Evolutionary conservation across 495 filamentous ascomycete genomes (phyloP).

Genomic region (Coniosporium apollinis): DNA sequence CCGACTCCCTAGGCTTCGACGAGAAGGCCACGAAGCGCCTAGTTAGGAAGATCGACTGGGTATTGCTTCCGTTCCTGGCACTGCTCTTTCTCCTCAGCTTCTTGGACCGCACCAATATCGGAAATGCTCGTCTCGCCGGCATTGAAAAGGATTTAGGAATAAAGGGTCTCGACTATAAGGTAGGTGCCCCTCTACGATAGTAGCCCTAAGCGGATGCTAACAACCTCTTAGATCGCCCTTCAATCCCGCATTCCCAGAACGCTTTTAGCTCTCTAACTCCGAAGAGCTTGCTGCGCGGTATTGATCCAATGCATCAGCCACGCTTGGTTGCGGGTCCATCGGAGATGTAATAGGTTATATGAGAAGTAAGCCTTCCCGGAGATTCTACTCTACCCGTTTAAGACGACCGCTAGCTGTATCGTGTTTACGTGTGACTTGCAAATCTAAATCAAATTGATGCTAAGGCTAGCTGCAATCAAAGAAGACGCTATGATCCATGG

Average conservation of each 20-base stretch:
- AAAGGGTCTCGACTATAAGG: constrained; percentile 35
- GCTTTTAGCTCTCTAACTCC: constrained; percentile 30
- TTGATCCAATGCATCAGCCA: constrained; percentile 27
- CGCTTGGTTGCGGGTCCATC: constrained; percentile 26
- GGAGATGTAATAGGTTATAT: constrained; percentile 29
- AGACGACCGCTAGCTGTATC: too few species aligned
- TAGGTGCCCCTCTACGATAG: too few species aligned
- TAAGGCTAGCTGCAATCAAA: too few species aligned
- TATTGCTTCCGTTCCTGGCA: constrained; percentile 25
- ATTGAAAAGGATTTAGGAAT: constrained; percentile 40
- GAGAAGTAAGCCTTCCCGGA: constrained; percentile 18
- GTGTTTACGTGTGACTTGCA: too few species aligned
- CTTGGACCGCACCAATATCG: constrained; percentile 18
- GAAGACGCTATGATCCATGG: too few species aligned
- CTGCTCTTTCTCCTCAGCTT: constrained; percentile 27
- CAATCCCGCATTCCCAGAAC: constrained; percentile 38
- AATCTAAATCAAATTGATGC: too few species aligned
- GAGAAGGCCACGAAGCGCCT: too few species aligned
- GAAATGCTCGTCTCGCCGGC: constrained; percentile 43
- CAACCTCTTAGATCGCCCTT: constrained; percentile 24
- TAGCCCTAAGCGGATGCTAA: constrained; percentile 31
- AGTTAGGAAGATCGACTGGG: constrained; percentile 11
- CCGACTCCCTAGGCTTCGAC: too few species aligned
- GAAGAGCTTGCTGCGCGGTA: constrained; percentile 8
- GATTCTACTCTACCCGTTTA: too few species aligned